Evolutionary conservation across 352 stramenopile species (phyloP).

Genomic region (Lagenidium giganteum): DNA sequence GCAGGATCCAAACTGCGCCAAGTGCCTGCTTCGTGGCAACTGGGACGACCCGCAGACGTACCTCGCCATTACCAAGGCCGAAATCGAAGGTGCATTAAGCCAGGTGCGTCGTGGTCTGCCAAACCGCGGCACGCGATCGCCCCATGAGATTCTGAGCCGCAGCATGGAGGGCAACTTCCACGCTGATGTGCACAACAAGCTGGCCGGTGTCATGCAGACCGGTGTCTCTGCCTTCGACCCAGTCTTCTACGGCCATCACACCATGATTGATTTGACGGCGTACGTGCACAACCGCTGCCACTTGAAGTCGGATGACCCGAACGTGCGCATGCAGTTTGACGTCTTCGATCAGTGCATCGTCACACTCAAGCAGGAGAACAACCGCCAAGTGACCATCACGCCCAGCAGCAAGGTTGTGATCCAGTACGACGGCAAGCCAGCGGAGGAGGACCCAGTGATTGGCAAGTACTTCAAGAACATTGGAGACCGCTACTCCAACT

Average conservation of each 20-base stretch:
- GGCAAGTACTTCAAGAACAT: slow-evolving; percentile 25
- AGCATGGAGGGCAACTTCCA: slow-evolving; percentile 34
- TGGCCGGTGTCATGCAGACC: slow-evolving; percentile 36
- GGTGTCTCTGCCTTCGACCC: slow-evolving; percentile 36
- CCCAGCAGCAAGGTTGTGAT: slow-evolving; percentile 21
- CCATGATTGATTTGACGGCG: slow-evolving; percentile 14
- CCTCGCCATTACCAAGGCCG: too few species aligned
- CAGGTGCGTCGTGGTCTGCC: too few species aligned
- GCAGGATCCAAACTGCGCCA: neutral
- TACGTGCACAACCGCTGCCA: slow-evolving; percentile 8
- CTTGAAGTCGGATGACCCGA: neutral
- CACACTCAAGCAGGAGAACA: too few species aligned
- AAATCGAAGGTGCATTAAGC: too few species aligned
- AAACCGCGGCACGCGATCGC: neutral
- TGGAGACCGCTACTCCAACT: slow-evolving; percentile 25
- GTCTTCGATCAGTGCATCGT: too few species aligned
- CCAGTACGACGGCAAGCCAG: slow-evolving; percentile 19
- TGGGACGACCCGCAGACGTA: too few species aligned
- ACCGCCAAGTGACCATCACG: slow-evolving; percentile 11
- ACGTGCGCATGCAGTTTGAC: slow-evolving; percentile 19
- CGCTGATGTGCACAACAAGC: slow-evolving; percentile 31
- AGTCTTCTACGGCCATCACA: slow-evolving; percentile 45
- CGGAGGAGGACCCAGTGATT: slow-evolving; percentile 25
- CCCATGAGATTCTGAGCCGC: slow-evolving; percentile 27
- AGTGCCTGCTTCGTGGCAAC: neutral